These are phyloP conservation scores for Citrus glauca DNA, from an alignment of 345 rosid genomes.

Conservation along the genomic window DNA sequence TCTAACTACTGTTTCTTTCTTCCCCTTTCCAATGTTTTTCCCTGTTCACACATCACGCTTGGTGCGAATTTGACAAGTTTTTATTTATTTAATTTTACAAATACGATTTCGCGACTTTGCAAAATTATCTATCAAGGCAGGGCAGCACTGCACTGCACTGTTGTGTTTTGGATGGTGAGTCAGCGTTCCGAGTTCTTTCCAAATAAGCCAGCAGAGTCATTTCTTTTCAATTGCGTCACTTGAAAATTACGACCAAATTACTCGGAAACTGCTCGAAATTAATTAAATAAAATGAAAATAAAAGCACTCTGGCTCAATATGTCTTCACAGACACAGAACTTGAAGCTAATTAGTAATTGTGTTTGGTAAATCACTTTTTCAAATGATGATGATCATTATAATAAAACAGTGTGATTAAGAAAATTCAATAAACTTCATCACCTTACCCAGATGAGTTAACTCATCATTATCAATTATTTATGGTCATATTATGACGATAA, in stretches of 20 bases:
- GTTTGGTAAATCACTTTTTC: conserved; percentile 28
- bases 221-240: neutral
- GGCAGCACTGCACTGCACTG: neutral
- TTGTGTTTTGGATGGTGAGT: conserved; percentile 19
- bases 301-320: neutral
- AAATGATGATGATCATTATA: conserved; percentile 14
- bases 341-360: conserved; percentile 10
- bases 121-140: neutral
- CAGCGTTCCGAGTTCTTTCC: conserved; percentile 11
- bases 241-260: neutral
- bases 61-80: neutral
- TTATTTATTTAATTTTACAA: too few species aligned
- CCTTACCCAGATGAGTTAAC: conserved; percentile 5
- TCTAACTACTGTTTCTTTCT: neutral
- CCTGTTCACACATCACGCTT: conserved; percentile 22
- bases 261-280: conserved; percentile 8
- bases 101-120: neutral
- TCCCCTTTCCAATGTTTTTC: conserved; percentile 5
- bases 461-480: neutral
- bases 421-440: neutral
- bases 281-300: neutral
- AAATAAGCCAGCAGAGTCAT: neutral
- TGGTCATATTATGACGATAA: conserved; percentile 5
- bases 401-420: neutral
- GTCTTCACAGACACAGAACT: conserved; percentile 17